Conservation (phyloP, 2,329 filamentous ascomycete genomes). For the Torrubiella hemipterigena region DNA sequence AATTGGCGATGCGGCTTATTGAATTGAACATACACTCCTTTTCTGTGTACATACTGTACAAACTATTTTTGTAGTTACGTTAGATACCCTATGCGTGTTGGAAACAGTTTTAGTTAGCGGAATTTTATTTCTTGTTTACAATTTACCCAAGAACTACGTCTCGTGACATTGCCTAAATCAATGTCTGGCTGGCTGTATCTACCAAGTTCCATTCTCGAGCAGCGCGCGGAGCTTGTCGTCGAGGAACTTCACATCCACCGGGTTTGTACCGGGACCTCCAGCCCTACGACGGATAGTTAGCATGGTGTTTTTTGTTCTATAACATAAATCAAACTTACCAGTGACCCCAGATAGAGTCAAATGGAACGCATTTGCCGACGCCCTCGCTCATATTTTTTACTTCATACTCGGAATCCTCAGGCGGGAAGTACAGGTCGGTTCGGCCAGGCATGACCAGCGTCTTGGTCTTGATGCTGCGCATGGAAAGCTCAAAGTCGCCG, state of each 20-base stretch:
- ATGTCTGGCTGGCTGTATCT: too few species aligned
- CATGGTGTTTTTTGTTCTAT: not conserved
- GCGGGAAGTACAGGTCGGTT: conserved; percentile 73
- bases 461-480: conserved; percentile 61
- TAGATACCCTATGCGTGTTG: too few species aligned
- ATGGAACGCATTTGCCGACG: conserved; percentile 20
- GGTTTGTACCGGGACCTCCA: conserved; percentile 58
- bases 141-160: too few species aligned
- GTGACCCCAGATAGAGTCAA: conserved; percentile 31
- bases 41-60: too few species aligned
- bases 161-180: too few species aligned
- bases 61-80: too few species aligned
- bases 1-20: too few species aligned
- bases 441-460: conserved; percentile 58
- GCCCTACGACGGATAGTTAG: conserved; percentile 27
- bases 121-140: too few species aligned
- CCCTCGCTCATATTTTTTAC: conserved; percentile 34
- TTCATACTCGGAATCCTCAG: conserved; percentile 67
- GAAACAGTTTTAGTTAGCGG: too few species aligned
- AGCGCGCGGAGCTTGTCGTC: conserved; percentile 47
- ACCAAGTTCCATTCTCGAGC: conserved; percentile 11
- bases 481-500: conserved; percentile 50
- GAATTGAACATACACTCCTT: too few species aligned
- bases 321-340: conserved; percentile 13
- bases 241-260: conserved; percentile 60